Base-by-base conservation (phyloP, 345 rosid genomes). In the Boechera stricta region DNA sequence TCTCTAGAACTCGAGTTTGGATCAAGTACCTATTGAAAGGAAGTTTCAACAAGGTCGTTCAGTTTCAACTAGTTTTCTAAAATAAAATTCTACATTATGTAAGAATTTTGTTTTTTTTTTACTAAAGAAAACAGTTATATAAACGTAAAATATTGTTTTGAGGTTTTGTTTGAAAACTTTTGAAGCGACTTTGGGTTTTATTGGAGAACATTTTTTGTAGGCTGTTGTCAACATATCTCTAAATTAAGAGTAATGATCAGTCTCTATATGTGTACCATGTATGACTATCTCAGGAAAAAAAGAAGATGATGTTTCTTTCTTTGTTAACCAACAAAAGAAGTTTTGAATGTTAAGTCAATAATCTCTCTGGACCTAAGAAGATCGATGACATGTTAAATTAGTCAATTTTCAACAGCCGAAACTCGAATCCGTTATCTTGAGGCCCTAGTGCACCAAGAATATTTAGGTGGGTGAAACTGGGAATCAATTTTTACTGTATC, bases 1-100 rank as follows among this genome's bases (percentile, higher is more conserved):
- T 61, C 45, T 73, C 78, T 52, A 79, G 44, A 66, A 67, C 74
- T 73, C 44, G 35, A 47, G 82, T 67, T 79, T 67, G 60, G 74
- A 73, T 72, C 78, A 67, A 78, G 70, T 67, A 60, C 77, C 73
- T 64, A 31, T 9, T 64, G 29, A 41, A 39, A 71, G 44, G 29
- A 9, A 71, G 7, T 56, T 64, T 64, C 47, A 71, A 71, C 61
- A 56, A 12, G 57, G 69, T 44, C 41, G 28, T 63, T 70, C 13
- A 62, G 39, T 35, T 61, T 68, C 57, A 15, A 49, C 42, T 49
- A 57, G 26, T 10, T 53, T 39, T 26, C 24, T 48, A 6, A 29
- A 67, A 10, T 58, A 35, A 35, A 53, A 36, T n/a, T 28, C 1
- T n/a, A 26, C 16, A 54, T 54, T 28, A 10, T 33, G 15, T 9